Base-by-base conservation (phyloP, 2,329 filamentous ascomycete genomes). In the Fusarium penzigii region DNA sequence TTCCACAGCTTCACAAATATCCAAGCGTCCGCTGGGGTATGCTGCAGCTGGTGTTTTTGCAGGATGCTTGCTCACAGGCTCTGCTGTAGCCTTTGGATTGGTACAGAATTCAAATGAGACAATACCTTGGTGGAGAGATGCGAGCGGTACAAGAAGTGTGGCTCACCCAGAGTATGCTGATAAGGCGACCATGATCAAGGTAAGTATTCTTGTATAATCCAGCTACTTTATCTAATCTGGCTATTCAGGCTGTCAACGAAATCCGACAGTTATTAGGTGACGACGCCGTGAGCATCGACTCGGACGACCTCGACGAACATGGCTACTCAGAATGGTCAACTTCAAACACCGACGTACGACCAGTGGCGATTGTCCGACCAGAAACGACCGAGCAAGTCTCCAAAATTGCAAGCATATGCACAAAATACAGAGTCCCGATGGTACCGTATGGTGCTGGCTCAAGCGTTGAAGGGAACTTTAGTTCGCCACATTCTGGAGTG, bases 371-470 rank as follows among this genome's bases (percentile, higher is more conserved):
- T 9, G 82, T 82, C 2, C 86, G 86, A 56, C 87, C 87, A 0
- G 78, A 74, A 29, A 79, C 75, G 1, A 90, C 87, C 0, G 80
- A 84, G 51, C 79, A 90, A 16, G 87, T 90, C 3, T 82, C 80
- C 0, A 66, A 74, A 38, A 83, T 90, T 51, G 86, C 84, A 5
- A 78, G 78, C 59, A 73, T 86, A 29, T 90, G 87, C 67, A 73
- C 78, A 64, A 81, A 79, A 56, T 78, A 84, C 67, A 80, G 73
- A 34, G 81, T 90, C 43, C 87, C 87, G 5, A 88, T 90, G 78
- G 89, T 88, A 1, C 84, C 85, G 1, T 92, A 88, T 65, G 88
- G 86, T 3, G 90, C 89, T 6, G 89, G 89, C 12, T 85, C 86
- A 0, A 88, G 82, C 58, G 74, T 90, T 1, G 88, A 91, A 66